Conservation (phyloP, 2,329 filamentous ascomycete species). For the Pseudopyricularia javanii region DNA sequence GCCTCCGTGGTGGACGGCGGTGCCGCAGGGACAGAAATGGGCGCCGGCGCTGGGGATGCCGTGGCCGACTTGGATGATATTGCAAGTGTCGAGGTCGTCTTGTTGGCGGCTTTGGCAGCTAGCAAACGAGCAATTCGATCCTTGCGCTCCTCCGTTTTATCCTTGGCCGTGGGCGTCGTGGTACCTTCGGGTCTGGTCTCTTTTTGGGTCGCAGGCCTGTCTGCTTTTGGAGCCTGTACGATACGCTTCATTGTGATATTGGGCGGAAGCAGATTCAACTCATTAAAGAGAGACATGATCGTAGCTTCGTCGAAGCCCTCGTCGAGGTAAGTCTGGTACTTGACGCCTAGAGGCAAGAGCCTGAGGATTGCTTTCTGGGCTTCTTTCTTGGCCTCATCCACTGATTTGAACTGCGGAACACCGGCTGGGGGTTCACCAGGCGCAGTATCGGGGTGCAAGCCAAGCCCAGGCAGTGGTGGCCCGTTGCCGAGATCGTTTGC, state of each 20-base stretch:
- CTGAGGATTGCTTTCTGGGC: conserved; percentile 57
- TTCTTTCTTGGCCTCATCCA: conserved; percentile 36
- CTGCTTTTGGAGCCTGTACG: not conserved
- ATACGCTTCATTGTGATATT: not conserved
- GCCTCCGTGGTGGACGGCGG: not conserved
- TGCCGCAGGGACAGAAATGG: not conserved
- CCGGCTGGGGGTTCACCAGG: not conserved
- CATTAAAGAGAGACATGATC: conserved; percentile 52
- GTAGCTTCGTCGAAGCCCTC: conserved; percentile 58
- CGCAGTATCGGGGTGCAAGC: not conserved
- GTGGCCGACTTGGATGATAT: not conserved
- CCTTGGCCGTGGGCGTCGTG: not conserved
- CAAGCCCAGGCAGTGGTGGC: not conserved
- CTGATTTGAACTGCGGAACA: conserved; percentile 12
- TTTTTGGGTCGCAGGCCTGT: not conserved
- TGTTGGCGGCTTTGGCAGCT: conserved; percentile 56
- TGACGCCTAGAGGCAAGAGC: conserved; percentile 54
- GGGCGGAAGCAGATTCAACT: conserved; percentile 42
- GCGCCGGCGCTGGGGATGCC: not conserved
- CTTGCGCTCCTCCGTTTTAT: conserved; percentile 47
- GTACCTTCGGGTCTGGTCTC: not conserved
- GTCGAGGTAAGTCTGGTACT: conserved; percentile 59
- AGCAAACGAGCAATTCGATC: conserved; percentile 66
- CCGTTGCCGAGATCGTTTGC: not conserved
- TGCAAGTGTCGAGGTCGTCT: conserved; percentile 7